Evolutionary conservation across 768 basidiomycete genomes (phyloP), one percentile per base, ranked within the genome.

Genomic region (Suillus subaureus): DNA sequence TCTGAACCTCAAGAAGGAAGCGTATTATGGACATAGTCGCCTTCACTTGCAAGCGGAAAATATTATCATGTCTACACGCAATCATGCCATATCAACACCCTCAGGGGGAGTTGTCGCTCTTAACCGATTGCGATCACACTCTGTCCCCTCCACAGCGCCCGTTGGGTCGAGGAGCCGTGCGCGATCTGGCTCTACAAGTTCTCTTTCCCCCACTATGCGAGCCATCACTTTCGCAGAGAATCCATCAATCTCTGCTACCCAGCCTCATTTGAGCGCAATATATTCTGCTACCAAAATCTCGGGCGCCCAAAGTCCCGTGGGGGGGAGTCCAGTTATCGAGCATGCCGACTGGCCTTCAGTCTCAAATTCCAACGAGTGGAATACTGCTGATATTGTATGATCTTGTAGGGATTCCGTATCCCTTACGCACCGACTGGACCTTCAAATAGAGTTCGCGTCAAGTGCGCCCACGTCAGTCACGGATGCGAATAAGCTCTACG

Each of bases 1-100:
- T 1, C 80, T 89, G 31, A 85, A 84, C 71, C 79, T 89, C 16
- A 84, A 78, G 74, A 85, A 83, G 73, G 77, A 75, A 52, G 62
- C 43, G 9, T 21, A 12, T 11, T 49, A 35, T 6, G 51, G 52
- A 54, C 28, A 55, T 35, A 39, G 18, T 33, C 40, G 31, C 31
- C 1, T 16, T 9, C 57, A 58, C 26, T 40, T 23, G 39, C 39
- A 40, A 40, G 9, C 18, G 39, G 57, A 58, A 16, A 58, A 26
- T 58, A 40, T 58, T 18, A 58, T 40, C 11, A 18, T 28, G 39
- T 40, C 57, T 26, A 58, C 39, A 15, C 26, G 13, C 15, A 40
- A 40, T 52, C 15, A 16, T 28, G 26, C 8, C 37, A 58, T 18
- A 18, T 26, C 56, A 23, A 18, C 56, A 26, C 37, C 37, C 23